Evolutionary conservation across 2,329 filamentous ascomycete genomes (phyloP), one percentile per base, ranked within the genome.

Genomic region (Sporothrix luriei): DNA sequence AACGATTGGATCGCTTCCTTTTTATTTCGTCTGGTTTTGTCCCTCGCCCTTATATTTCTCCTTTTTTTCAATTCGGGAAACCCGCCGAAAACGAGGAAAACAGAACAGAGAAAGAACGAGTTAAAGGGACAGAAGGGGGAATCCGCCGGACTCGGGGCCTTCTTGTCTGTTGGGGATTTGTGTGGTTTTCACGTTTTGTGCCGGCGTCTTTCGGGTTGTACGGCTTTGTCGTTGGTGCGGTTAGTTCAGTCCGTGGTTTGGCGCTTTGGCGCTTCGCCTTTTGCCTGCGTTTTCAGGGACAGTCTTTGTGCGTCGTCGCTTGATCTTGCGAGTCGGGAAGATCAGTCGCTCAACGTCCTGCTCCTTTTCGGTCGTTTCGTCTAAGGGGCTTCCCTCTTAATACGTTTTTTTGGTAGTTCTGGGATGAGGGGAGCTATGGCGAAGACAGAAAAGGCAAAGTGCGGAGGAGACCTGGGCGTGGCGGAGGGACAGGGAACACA

Each of bases 401-500:
- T 57, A 46, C 65, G 48, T 67, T 67, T 67, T 67, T 38, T 38
- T 55, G 49, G 65, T 46, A 51, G 65, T 29, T 54, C 29, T 66
- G 40, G 33, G 29, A 5, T 43, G 57, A 38, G 57, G 57, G n/a
- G n/a, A 57, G 68, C 52, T 54, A 10, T 48, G 69, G 66, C 66
- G 68, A 67, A 48, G 71, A 71, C 71, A 40, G 52, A 72, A 71
- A 40, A 55, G 71, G 71, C 68, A 72, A 69, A 70, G 71, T 70
- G 71, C 61, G 65, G 62, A 66, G 65, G 65, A 66, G 49, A 55
- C 51, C 40, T 49, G 64, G 66, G 40, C 67, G 59, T 68, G 71
- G 67, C 65, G 48, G 24, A 65, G 43, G 38, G 57, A 33, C 57
- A 62, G 57, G 52, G 54, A 55, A 49, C 51, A 61, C 55, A 21